Conservation (phyloP, 2,329 filamentous ascomycete species). For the Talaromyces atroroseus region DNA sequence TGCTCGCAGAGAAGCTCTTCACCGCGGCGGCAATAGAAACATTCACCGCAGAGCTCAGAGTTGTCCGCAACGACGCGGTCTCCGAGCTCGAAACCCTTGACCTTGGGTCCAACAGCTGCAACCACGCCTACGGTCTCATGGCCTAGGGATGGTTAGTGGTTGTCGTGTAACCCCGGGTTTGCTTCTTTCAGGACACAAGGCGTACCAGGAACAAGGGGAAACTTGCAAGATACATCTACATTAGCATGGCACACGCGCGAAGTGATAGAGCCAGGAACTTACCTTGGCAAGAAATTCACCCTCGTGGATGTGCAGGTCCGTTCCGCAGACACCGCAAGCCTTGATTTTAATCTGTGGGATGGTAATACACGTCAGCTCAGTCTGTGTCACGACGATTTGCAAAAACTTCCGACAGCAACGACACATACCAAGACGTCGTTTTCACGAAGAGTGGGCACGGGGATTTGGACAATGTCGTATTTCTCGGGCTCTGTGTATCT, state of each 20-base stretch:
- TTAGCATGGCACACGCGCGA: neutral
- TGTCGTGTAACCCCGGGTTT: neutral
- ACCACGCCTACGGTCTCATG: slow-evolving; percentile 65
- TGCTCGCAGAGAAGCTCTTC: slow-evolving; percentile 64
- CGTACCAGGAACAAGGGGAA: slow-evolving; percentile 57
- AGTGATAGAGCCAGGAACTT: slow-evolving; percentile 15
- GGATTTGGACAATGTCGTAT: slow-evolving; percentile 57
- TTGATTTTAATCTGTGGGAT: slow-evolving; percentile 57
- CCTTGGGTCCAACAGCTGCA: slow-evolving; percentile 53
- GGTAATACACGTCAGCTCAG: neutral
- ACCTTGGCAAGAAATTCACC: slow-evolving; percentile 60
- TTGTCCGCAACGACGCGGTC: slow-evolving; percentile 56
- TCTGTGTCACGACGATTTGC: neutral
- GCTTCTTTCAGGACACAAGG: neutral
- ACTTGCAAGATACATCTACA: slow-evolving; percentile 34
- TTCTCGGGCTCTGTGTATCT: slow-evolving; percentile 59
- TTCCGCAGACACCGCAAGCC: slow-evolving; percentile 60
- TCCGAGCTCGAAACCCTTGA: slow-evolving; percentile 56
- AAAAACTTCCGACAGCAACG: slow-evolving; percentile 10
- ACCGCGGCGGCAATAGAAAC: slow-evolving; percentile 67
- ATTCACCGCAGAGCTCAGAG: slow-evolving; percentile 61
- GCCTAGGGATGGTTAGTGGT: slow-evolving; percentile 32
- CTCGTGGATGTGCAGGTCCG: slow-evolving; percentile 53
- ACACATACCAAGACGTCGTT: slow-evolving; percentile 52
- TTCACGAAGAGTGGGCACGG: slow-evolving; percentile 55